Base-by-base conservation (phyloP, 2,329 filamentous ascomycete genomes). In the Alternaria sp. region DNA sequence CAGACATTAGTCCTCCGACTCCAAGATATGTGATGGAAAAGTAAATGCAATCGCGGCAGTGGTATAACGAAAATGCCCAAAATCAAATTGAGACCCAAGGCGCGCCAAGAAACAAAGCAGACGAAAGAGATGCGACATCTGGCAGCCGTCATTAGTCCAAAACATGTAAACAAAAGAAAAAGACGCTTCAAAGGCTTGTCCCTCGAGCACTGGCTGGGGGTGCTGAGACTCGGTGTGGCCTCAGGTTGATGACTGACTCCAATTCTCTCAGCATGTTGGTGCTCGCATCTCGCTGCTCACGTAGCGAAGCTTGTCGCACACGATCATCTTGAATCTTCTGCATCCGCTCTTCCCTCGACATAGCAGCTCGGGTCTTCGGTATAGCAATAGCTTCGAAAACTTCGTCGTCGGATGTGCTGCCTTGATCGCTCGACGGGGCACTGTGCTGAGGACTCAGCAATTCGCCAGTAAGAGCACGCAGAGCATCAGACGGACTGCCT, bases 211-310 rank as follows among this genome's bases (percentile, higher is more conserved):
- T 66, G 3, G 54, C 44, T 8, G 44, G 49, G 6, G 73, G 68
- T 7, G 62, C 63, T 10, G 62, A 65, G 7, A 55, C 46, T 13
- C 74, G 56, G 40, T 71, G 68, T 26, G 75, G 73, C 33, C 76
- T 54, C 21, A 78, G 58, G 51, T 72, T 75, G 40, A 98, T 96
- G 60, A 99, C 88, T 62, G 91, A 94, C 80, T 97, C 92, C 58
- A 99, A 83, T 79, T 99, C 95, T 63, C 90, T 88, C 63, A 99
- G 84, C 92, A 99, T 97, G 68, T 90, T 92, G 41, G 88, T 91
- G 63, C 88, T 96, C 10, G 92, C 90, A 62, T 97, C 92, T 42
- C 87, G 82, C 72, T 90, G 90, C 68, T 93, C 91, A 54, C 88
- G 86, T 39, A 88, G 81, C 39, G 87, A 83, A 21, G 90, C 89